Conservation (phyloP, 2,329 filamentous ascomycete species). For the Sporothrix curviconia region DNA sequence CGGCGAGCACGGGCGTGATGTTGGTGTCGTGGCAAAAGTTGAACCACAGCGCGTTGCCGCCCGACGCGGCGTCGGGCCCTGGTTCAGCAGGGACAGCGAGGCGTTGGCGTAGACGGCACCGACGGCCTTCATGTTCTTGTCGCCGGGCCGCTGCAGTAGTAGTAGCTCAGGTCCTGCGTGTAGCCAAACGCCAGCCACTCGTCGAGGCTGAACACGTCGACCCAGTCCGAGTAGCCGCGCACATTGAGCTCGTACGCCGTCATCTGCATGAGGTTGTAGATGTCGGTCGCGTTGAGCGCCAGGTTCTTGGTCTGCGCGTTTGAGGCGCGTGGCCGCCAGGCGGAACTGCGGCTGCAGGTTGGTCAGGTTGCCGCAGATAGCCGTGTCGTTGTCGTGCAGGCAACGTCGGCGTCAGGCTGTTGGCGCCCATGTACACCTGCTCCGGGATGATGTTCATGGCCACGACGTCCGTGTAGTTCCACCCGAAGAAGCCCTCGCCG, state of each 20-base stretch:
- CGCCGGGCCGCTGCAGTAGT: slow-evolving; percentile 56
- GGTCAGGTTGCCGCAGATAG: slow-evolving; percentile 12
- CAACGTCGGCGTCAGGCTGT: slow-evolving; percentile 56
- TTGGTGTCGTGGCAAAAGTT: slow-evolving; percentile 20
- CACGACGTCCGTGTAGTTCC: slow-evolving; percentile 48
- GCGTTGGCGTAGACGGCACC: slow-evolving; percentile 17
- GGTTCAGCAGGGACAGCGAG: slow-evolving; percentile 12
- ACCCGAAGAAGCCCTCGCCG: slow-evolving; percentile 54
- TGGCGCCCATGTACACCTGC: slow-evolving; percentile 14
- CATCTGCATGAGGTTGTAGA: slow-evolving; percentile 18
- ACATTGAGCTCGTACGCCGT: slow-evolving; percentile 18
- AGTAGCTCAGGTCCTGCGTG: slow-evolving; percentile 60
- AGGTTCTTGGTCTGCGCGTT: slow-evolving; percentile 8
- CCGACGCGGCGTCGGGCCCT: slow-evolving; percentile 10
- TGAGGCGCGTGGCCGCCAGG: slow-evolving; percentile 10
- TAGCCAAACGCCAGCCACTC: slow-evolving; percentile 62
- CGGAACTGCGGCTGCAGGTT: slow-evolving; percentile 14
- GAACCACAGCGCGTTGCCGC: slow-evolving; percentile 7
- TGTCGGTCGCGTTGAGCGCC: slow-evolving; percentile 10
- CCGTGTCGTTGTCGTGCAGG: slow-evolving; percentile 39
- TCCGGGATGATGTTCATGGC: slow-evolving; percentile 41
- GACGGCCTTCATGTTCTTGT: slow-evolving; percentile 18
- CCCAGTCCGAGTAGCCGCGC: slow-evolving; percentile 50
- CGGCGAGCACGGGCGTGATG: slow-evolving; percentile 17
- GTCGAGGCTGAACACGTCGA: slow-evolving; percentile 52